Percentiles rank a stretch among this genome's conserved stretches.
Conservation (phyloP, 257 asterid genomes). For the Coffea canephora region DNA sequence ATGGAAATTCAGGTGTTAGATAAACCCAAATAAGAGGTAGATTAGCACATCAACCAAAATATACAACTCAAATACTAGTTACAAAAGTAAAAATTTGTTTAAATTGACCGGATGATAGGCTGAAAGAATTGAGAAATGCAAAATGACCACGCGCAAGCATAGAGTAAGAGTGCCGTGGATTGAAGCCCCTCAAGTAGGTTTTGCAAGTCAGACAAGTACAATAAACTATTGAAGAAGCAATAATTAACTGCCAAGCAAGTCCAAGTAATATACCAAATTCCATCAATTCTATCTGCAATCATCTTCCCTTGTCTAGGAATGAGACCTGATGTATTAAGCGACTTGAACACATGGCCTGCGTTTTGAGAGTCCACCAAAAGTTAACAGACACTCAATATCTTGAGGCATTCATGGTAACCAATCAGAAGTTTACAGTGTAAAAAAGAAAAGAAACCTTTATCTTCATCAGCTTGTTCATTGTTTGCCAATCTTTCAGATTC, state of each 20-base stretch:
- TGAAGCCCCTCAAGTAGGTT: not conserved
- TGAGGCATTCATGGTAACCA: not conserved
- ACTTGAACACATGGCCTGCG: slow-evolving; percentile 87
- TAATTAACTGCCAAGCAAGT: not conserved
- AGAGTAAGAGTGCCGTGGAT: not conserved
- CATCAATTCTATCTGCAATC: slow-evolving; percentile 85
- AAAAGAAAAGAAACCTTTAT: slow-evolving; percentile 57
- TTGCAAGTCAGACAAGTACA: not conserved
- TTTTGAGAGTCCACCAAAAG: slow-evolving; percentile 16
- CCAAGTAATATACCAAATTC: slow-evolving; percentile 67
- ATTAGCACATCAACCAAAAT: not conserved
- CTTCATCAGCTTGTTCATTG: slow-evolving; percentile 61
- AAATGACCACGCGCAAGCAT: not conserved
- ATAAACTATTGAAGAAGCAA: not conserved
- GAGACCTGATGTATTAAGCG: slow-evolving; percentile 74
- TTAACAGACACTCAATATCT: not conserved
- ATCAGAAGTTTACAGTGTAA: not conserved
- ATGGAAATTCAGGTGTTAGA: slow-evolving; percentile 5
- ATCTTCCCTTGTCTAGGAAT: slow-evolving; percentile 90
- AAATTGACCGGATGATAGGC: not conserved
- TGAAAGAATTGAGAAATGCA: not conserved
- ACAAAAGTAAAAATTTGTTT: not conserved
- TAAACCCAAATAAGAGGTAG: not conserved
- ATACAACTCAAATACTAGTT: not conserved
- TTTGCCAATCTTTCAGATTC: slow-evolving; percentile 66